phyloP scores from a whole-genome alignment of 1,284 basidiomycete species.

The Xerocomus amazonicus region DNA sequence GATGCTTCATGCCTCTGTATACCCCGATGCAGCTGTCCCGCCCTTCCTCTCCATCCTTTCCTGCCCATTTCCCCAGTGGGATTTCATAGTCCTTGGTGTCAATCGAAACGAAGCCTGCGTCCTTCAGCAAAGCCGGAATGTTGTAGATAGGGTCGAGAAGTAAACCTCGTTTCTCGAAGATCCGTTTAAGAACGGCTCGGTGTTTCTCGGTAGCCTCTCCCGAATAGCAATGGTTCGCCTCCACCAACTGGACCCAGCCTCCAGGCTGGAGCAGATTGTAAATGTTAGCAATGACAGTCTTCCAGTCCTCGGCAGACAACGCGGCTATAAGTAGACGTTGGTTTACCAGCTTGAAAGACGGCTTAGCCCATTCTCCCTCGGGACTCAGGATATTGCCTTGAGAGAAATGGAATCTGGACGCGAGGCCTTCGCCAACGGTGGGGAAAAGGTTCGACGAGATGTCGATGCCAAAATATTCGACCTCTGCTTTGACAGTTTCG shows the following conservation, averaged over 20 bases:
- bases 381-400: background rate
- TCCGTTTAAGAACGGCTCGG: background rate
- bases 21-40: constrained; percentile 5
- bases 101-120: background rate
- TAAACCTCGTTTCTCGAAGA: background rate
- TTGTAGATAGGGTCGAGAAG: background rate
- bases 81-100: constrained; percentile 1
- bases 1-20: constrained; percentile 2
- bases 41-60: constrained; percentile 2
- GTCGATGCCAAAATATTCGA: background rate
- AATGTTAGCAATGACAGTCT: background rate
- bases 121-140: background rate
- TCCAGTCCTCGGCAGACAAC: background rate
- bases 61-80: constrained; percentile 4
- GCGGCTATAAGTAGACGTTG: background rate
- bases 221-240: background rate
- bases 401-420: background rate
- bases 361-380: background rate
- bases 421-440: background rate
- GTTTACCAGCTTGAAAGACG: background rate
- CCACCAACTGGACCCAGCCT: background rate
- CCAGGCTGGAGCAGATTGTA: background rate
- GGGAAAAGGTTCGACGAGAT: constrained; percentile 1
- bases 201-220: background rate
- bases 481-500: background rate